Evolutionary conservation across 495 filamentous ascomycete species (phyloP).

Genomic region (Aspergillus carlsbadensis): DNA sequence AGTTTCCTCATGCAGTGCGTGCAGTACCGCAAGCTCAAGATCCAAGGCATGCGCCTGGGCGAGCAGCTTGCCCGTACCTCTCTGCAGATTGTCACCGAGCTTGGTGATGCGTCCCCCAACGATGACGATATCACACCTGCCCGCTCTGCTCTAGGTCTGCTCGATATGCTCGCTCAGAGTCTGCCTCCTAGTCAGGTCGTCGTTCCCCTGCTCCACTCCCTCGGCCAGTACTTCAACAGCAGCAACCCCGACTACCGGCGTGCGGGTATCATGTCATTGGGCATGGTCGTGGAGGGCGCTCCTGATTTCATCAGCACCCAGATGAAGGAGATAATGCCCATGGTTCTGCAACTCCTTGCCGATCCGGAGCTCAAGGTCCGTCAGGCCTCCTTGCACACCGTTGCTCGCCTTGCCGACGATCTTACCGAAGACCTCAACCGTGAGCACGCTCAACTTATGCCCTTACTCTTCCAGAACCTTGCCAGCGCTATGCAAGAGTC

Average conservation of each 20-base stretch:
- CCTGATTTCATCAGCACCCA: constrained; percentile 94
- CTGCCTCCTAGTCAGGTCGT: constrained; percentile 93
- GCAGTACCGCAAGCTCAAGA: constrained; percentile 90
- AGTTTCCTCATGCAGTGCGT: constrained; percentile 91
- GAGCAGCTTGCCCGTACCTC: constrained; percentile 82
- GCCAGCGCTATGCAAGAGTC: constrained; percentile 69
- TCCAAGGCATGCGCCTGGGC: constrained; percentile 81
- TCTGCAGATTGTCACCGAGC: constrained; percentile 83
- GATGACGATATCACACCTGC: constrained; percentile 92
- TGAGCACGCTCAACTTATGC: constrained; percentile 80
- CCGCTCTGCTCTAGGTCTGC: constrained; percentile 77
- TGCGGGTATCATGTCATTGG: constrained; percentile 87
- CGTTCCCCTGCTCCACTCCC: constrained; percentile 81
- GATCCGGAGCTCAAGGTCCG: constrained; percentile 81
- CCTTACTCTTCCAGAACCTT: constrained; percentile 81
- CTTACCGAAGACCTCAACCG: constrained; percentile 82
- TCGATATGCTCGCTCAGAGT: constrained; percentile 84
- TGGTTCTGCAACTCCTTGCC: constrained; percentile 79
- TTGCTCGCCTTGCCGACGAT: constrained; percentile 88
- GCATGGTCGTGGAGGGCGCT: constrained; percentile 93
- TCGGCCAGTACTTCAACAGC: constrained; percentile 75
- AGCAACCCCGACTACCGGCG: constrained; percentile 74
- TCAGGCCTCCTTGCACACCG: constrained; percentile 78
- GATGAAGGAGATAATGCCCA: constrained; percentile 79
- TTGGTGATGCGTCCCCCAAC: constrained; percentile 64